Percentiles rank a stretch among this genome's conserved stretches.
Evolutionary conservation across 164 flowering plant species (phyloP).

Genomic region (Dillenia turbinata): DNA sequence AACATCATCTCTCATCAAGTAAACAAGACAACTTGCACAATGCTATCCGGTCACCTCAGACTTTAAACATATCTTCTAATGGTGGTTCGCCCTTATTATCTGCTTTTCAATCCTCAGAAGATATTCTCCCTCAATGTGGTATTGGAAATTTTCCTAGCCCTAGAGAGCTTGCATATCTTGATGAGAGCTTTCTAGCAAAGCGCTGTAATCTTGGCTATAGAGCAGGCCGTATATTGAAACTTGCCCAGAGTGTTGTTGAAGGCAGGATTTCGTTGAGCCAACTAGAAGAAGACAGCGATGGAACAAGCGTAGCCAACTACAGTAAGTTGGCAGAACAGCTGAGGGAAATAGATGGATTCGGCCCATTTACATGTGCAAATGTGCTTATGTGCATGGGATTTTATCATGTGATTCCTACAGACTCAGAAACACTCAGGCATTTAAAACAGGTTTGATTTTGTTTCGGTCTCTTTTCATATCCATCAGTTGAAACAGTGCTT

Average conservation of each 20-base stretch:
- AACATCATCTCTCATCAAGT: neutral
- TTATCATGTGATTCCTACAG: conserved; percentile 54
- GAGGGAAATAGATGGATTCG: conserved; percentile 44
- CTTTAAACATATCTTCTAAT: neutral
- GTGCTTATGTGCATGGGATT: conserved; percentile 63
- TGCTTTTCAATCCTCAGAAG: neutral
- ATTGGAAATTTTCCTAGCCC: conserved; percentile 54
- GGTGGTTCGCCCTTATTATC: neutral
- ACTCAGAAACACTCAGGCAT: conserved; percentile 62
- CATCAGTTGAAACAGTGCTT: too few relatives aligned
- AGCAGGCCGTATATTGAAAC: conserved; percentile 44
- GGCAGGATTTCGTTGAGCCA: conserved; percentile 29
- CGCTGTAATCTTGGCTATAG: conserved; percentile 58
- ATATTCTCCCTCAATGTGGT: neutral
- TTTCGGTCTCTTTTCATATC: neutral
- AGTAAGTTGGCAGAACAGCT: conserved; percentile 28
- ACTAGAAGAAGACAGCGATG: conserved; percentile 24
- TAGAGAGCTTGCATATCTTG: conserved; percentile 39
- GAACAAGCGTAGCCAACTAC: conserved; percentile 22
- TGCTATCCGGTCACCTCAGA: neutral
- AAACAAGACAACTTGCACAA: conserved; percentile 7
- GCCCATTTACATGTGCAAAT: conserved; percentile 55
- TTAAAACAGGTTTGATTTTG: conserved; percentile 37
- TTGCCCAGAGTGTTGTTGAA: conserved; percentile 34
- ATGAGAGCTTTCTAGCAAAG: conserved; percentile 29